Percentiles rank a stretch among this genome's conserved stretches.
Conservation (phyloP, 441 rosid species). For the Eutrema salsugineum region DNA sequence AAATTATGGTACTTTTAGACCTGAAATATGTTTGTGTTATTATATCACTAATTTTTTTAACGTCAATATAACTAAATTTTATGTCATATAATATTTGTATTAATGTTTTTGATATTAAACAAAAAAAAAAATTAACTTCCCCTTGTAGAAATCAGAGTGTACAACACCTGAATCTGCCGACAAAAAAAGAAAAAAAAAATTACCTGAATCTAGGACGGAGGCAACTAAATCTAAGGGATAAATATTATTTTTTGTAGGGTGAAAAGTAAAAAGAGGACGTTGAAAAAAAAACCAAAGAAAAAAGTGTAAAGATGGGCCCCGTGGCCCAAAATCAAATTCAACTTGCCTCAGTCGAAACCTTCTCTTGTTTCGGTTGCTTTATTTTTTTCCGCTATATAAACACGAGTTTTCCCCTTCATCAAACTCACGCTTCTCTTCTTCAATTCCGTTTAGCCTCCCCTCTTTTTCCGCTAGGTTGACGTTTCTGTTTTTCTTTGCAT, state of each 20-base stretch:
- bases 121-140: no score
- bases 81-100: no score
- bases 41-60: background rate
- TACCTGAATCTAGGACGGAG: background rate
- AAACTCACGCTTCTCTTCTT: slow-evolving; percentile 50
- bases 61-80: no score
- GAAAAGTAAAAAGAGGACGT: background rate
- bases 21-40: background rate
- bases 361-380: background rate
- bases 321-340: slow-evolving; percentile 23
- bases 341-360: slow-evolving; percentile 26
- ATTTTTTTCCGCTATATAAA: slow-evolving; percentile 39
- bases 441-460: slow-evolving; percentile 1
- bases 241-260: background rate
- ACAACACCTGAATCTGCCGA: no score
- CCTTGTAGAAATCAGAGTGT: no score
- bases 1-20: background rate
- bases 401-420: slow-evolving; percentile 26
- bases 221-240: background rate
- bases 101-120: no score
- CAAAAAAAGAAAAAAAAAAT: no score
- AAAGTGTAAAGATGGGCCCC: slow-evolving; percentile 17
- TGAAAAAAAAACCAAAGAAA: background rate
- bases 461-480: background rate
- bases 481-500: slow-evolving; percentile 7